Evolutionary conservation across 169 alveolate genomes (phyloP).

Genomic region (Plasmodium berghei): DNA sequence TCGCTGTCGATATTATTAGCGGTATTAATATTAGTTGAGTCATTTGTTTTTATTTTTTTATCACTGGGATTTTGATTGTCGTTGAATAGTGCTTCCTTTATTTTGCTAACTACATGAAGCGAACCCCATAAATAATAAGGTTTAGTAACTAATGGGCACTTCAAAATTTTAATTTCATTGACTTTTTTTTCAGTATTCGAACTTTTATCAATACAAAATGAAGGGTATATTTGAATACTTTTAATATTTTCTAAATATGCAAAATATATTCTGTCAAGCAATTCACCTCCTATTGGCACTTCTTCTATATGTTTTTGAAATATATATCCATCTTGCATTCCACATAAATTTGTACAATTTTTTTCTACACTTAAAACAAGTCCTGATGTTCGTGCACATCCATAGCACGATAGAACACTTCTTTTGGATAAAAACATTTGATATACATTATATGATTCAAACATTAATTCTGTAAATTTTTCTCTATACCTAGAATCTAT

Average conservation of each 20-base stretch:
- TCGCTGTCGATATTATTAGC: slow-evolving; percentile 10
- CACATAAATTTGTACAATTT: slow-evolving; percentile 81
- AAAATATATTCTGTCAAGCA: slow-evolving; percentile 79
- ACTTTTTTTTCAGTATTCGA: slow-evolving; percentile 35
- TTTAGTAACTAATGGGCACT: slow-evolving; percentile 80
- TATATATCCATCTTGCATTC: slow-evolving; percentile 82
- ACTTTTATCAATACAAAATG: slow-evolving; percentile 49
- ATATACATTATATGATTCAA: slow-evolving; percentile 80
- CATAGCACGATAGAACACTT: slow-evolving; percentile 83
- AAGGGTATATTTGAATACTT: slow-evolving; percentile 78
- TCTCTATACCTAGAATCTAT: slow-evolving; percentile 79
- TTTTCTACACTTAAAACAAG: slow-evolving; percentile 84
- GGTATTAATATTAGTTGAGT: slow-evolving; percentile 14
- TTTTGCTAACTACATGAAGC: slow-evolving; percentile 80
- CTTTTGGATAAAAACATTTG: slow-evolving; percentile 81
- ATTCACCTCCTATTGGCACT: slow-evolving; percentile 85
- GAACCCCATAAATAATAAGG: slow-evolving; percentile 82
- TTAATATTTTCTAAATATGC: slow-evolving; percentile 75
- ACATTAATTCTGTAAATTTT: slow-evolving; percentile 79
- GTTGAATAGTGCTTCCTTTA: slow-evolving; percentile 79
- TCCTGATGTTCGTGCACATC: slow-evolving; percentile 83
- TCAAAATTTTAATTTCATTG: slow-evolving; percentile 55
- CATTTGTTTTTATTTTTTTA: slow-evolving; percentile 35
- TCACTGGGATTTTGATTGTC: slow-evolving; percentile 32
- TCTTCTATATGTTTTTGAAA: slow-evolving; percentile 81